phyloP scores from a whole-genome alignment of 225 moss, liverwort and hornwort genomes.

The Physcomitrium patens region DNA sequence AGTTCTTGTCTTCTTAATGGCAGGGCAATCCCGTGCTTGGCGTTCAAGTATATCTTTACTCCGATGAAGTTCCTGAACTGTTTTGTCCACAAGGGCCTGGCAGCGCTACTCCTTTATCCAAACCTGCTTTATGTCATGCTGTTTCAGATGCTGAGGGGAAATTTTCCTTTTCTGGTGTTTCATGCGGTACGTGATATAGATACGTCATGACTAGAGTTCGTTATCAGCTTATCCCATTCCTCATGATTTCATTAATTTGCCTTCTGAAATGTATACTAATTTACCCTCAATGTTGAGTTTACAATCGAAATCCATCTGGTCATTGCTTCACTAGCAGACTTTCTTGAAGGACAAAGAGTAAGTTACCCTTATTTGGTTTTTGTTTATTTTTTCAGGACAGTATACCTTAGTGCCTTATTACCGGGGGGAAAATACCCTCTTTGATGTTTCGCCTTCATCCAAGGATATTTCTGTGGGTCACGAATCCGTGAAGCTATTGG shows the following conservation, averaged over 20 bases:
- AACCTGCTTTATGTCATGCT: constrained; percentile 69
- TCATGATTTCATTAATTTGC: background rate
- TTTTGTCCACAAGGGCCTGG: constrained; percentile 72
- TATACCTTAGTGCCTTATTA: constrained; percentile 80
- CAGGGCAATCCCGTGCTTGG: constrained; percentile 66
- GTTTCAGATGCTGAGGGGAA: constrained; percentile 73
- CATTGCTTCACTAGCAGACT: background rate
- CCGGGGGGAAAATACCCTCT: constrained; percentile 80
- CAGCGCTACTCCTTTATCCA: constrained; percentile 50
- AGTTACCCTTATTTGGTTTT: background rate
- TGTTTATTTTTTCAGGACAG: constrained; percentile 39
- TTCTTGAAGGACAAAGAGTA: background rate
- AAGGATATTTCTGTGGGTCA: constrained; percentile 65
- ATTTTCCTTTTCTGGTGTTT: constrained; percentile 72
- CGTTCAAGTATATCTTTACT: constrained; percentile 84
- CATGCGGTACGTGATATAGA: constrained; percentile 57
- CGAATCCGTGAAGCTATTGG: constrained; percentile 62
- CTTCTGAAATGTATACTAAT: background rate
- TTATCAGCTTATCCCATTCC: too few species aligned
- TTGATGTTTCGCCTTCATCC: constrained; percentile 79
- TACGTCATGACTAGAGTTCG: background rate
- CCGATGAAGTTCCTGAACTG: constrained; percentile 62
- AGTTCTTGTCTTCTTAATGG: background rate
- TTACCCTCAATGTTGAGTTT: background rate
- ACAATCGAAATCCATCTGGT: constrained; percentile 1